Base-by-base conservation (phyloP, 2,329 filamentous ascomycete species). In the Coniochaeta sp. region DNA sequence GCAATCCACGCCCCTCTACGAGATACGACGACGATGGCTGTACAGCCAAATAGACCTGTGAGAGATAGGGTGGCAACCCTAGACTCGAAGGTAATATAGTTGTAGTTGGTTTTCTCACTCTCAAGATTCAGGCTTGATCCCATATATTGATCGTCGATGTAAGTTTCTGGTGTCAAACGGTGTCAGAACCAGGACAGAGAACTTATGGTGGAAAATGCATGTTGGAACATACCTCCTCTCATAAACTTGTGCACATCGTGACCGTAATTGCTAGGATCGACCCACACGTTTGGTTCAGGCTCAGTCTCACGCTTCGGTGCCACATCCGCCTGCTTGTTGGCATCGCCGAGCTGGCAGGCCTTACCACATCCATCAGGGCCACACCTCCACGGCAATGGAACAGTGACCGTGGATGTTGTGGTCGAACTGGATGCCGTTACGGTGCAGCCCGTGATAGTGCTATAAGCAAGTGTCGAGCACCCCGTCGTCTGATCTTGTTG, bases 1-100 rank as follows among this genome's bases (percentile, higher is more conserved):
- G 30, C 10, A 14, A 49, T 32, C 48, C 48, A 49, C 6, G 30
- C 48, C 3, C 48, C 48, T 26, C 18, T 33, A 8, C 28, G n/a
- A 30, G 48, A 49, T 14, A 32, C 14, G 48, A 49, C 48, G 20
- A 49, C 18, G 30, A 49, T 20, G n/a, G 48, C 35, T 6, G 48
- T 32, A n/a, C 48, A 49, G 7, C 48, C 48, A 13, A 24, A 45
- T 8, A 45, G 40, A 10, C 40, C 40, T 12, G 3, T 26, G 4
- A 45, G 3, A 12, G 40, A 16, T 14, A 45, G 20, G 9, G 40
- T 26, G 13, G 13, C 18, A n/a, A 27, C 20, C 18, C 26, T 45
- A 12, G 22, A 24, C 20, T 16, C 40, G 26, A 45, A 45, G 8
- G 12, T 12, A 20, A 45, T 20, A n/a, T 26, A 45, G 20, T 45